Percentiles rank a stretch among this genome's conserved stretches.
Conservation (phyloP, 23 red algal species). For the Gracilaria gracilis region DNA sequence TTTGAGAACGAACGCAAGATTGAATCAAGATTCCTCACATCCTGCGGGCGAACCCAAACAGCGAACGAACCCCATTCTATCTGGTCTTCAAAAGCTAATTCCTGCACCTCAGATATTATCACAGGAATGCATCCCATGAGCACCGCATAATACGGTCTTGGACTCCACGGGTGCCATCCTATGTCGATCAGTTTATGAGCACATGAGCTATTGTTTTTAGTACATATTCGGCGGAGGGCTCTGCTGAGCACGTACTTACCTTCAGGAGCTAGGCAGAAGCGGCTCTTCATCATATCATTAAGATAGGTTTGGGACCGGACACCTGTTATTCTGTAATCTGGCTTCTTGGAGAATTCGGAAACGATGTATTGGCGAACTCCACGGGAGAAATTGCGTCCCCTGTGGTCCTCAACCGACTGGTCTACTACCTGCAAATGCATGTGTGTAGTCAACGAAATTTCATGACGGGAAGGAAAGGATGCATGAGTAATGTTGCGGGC, state of each 20-base stretch:
- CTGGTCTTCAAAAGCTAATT: slow-evolving; percentile 60
- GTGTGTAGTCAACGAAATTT: neutral
- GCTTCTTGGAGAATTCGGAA: slow-evolving; percentile 17
- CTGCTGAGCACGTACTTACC: slow-evolving; percentile 12
- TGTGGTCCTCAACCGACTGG: slow-evolving; percentile 41
- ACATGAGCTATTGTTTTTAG: neutral
- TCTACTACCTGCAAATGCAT: slow-evolving; percentile 33
- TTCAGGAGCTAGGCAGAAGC: slow-evolving; percentile 75
- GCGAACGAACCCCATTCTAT: slow-evolving; percentile 72
- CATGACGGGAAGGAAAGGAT: neutral
- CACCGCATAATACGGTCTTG: slow-evolving; percentile 66
- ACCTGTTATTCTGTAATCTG: slow-evolving; percentile 69
- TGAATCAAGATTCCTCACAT: slow-evolving; percentile 44
- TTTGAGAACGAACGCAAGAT: slow-evolving; percentile 57
- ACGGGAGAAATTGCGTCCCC: slow-evolving; percentile 69
- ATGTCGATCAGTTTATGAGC: neutral
- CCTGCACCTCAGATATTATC: slow-evolving; percentile 73
- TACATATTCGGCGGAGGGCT: neutral
- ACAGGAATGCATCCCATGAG: slow-evolving; percentile 77
- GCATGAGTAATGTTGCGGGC: neutral
- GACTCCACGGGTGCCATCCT: slow-evolving; percentile 86
- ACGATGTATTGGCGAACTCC: slow-evolving; percentile 70
- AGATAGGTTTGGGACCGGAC: slow-evolving; percentile 58
- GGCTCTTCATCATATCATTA: slow-evolving; percentile 55
- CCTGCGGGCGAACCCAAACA: slow-evolving; percentile 65